Evolutionary conservation across 257 asterid species (phyloP), one percentile per base, ranked within the genome.

Genomic region (Nicotiana benthamiana): DNA sequence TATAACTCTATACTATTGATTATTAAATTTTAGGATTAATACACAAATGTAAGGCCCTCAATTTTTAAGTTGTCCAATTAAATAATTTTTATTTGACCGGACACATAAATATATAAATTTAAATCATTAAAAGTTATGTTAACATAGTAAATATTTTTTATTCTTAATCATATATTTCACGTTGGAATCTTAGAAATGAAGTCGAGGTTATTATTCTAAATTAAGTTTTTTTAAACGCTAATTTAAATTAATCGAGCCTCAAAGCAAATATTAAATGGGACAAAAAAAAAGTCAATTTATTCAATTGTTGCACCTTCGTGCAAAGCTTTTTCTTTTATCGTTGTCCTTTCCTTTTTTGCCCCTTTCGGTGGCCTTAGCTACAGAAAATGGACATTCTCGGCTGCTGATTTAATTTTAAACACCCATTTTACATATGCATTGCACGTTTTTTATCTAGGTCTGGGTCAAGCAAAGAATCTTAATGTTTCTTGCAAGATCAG

Each of bases 301-400:
- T 46, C 61, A 7, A 48, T 74, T 74, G 2, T 15, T 74, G 26
- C 9, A 48, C 9, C 62, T 48, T 65, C 32, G 32, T 65, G 26
- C 51, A 65, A 65, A 6, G 6, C 20, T 17, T 65, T 48, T 24
- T 1, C 43, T 48, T 72, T 74, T 48, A 48, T 74, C 61, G 16
- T 74, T 48, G 15, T 51, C 79, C 43, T 57, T 24, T 17, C 61
- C 61, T 1, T 74, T 74, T 26, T 74, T 1, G 79, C 43, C 43
- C 7, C 79, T 74, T 74, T 74, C 62, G 79, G 79, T 48, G 57
- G 78, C 61, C 77, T 74, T 74, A 24, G 78, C 40, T 74, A 46
- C 61, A 48, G 12, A 74, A 74, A 74, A 9, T 48, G 4, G 24
- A 46, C 61, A 48, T 6, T 22, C 54, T 22, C 52, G 13, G 7